Base-by-base conservation (phyloP, 2,329 filamentous ascomycete genomes). In the Cercospora zeina region DNA sequence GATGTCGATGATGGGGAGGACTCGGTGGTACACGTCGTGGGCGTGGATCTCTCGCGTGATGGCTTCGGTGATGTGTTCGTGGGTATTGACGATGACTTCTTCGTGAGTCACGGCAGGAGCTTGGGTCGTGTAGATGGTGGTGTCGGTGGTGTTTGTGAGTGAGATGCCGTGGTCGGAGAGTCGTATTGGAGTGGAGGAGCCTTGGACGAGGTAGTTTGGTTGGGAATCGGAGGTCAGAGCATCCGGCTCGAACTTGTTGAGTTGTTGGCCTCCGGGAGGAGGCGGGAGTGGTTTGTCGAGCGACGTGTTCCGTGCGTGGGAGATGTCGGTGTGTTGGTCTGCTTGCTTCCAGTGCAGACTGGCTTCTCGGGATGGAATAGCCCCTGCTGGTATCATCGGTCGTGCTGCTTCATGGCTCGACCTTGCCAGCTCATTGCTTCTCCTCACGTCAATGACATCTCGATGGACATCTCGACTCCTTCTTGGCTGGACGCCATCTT, bases 41-140 rank as follows among this genome's bases (percentile, higher is more conserved):
- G 79, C 80, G 72, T 85, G 83, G 34, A 83, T 82, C 62, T 85
- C 82, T 37, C 81, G 79, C 6, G 78, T 79, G 55, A 84, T 79
- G 21, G 69, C 67, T 66, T 83, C 77, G 65, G 82, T 74, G 14
- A 77, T 69, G 49, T 83, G 75, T 54, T 83, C 75, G 62, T 81
- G 81, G 10, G 76, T 69, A 13, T 77, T 69, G 3, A 77, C 75
- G 14, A 75, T 74, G 39, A 84, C 71, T 0, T 76, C 74, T 65
- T 85, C 81, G 62, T 84, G 81, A 1, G 76, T 78, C 16, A 84
- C 81, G 19, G 71, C 76, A 42, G 79, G 77, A n/a, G 77, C 77
- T 66, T 72, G 75, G 1, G 36, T 60, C 2, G 36, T 58, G 33
- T 74, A 67, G n/a, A 75, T 67, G 13, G 76, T 74, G 6, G 73